Percentiles rank a stretch among this genome's conserved stretches.
Evolutionary conservation across 148 eudicot species (phyloP).

Genomic region (Diospyros lotus): DNA sequence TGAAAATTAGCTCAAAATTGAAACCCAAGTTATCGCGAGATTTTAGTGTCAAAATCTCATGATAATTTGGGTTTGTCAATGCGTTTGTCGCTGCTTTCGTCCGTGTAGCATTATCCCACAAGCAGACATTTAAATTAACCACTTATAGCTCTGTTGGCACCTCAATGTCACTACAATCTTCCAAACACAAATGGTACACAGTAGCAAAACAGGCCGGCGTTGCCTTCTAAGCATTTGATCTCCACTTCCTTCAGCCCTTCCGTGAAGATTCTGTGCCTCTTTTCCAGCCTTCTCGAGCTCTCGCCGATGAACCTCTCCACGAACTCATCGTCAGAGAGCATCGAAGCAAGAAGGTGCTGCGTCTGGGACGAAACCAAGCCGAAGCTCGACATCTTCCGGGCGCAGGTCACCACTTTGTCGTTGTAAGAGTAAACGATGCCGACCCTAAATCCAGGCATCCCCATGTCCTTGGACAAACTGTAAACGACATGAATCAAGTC

Average conservation of each 20-base stretch:
- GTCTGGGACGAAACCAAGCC: constrained; percentile 80
- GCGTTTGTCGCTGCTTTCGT: too few relatives aligned
- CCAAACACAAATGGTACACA: too few relatives aligned
- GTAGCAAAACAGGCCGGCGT: constrained; percentile 62
- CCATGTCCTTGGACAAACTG: constrained; percentile 81
- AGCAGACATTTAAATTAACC: too few relatives aligned
- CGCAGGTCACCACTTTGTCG: constrained; percentile 51
- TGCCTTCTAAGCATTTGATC: constrained; percentile 52
- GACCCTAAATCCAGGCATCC: constrained; percentile 74
- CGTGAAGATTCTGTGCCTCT: constrained; percentile 39
- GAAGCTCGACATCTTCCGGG: constrained; percentile 73
- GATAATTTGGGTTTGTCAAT: too few relatives aligned
- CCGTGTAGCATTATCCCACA: too few relatives aligned
- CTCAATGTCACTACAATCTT: too few relatives aligned
- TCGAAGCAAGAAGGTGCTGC: constrained; percentile 51
- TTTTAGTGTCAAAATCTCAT: too few relatives aligned
- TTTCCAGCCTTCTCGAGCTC: constrained; percentile 30
- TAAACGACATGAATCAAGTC: constrained; percentile 58
- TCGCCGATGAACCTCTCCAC: constrained; percentile 25
- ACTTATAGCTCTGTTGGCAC: too few relatives aligned
- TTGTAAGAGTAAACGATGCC: constrained; percentile 72
- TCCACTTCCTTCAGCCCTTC: constrained; percentile 43
- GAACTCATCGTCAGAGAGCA: constrained; percentile 51
- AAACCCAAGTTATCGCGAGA: too few relatives aligned
- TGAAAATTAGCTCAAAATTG: too few relatives aligned